Percentiles rank a stretch among this genome's conserved stretches.
These are phyloP conservation scores for Emmonsia crescens DNA, from an alignment of 2,329 filamentous ascomycete species.

Conservation along the genomic window DNA sequence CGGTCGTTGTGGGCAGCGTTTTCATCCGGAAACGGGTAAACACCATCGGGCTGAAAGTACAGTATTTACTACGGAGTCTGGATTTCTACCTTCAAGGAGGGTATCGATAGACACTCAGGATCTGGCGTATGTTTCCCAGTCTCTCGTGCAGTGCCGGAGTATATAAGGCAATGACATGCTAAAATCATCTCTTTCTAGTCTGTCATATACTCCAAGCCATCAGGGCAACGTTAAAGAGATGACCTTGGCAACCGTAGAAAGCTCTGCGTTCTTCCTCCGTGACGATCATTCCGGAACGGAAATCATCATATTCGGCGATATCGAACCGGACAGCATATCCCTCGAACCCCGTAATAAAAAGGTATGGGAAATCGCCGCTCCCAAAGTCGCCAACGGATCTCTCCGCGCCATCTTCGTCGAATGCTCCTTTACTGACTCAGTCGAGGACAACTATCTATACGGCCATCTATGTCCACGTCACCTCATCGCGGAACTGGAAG, in stretches of 20 bases:
- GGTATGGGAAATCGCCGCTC: slow-evolving; percentile 82
- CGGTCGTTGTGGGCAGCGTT: slow-evolving; percentile 71
- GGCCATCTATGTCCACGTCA: slow-evolving; percentile 81
- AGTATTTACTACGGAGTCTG: slow-evolving; percentile 35
- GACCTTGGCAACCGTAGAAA: slow-evolving; percentile 45
- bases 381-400: slow-evolving; percentile 62
- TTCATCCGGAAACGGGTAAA: slow-evolving; percentile 34
- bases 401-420: slow-evolving; percentile 85
- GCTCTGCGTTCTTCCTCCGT: slow-evolving; percentile 86
- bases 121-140: slow-evolving; percentile 18
- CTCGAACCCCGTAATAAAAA: slow-evolving; percentile 66
- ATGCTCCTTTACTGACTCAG: slow-evolving; percentile 80
- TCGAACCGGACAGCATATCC: slow-evolving; percentile 82
- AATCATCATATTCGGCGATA: slow-evolving; percentile 87
- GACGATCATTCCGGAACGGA: slow-evolving; percentile 60
- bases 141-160: neutral
- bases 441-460: slow-evolving; percentile 66
- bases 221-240: slow-evolving; percentile 5
- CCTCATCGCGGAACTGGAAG: slow-evolving; percentile 65
- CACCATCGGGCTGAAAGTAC: slow-evolving; percentile 49
- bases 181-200: neutral
- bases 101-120: slow-evolving; percentile 25
- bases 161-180: neutral
- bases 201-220: neutral
- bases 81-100: slow-evolving; percentile 34